These are phyloP conservation scores for Melanogaster broomeanus DNA, from an alignment of 768 basidiomycete genomes.

Conservation along the genomic window DNA sequence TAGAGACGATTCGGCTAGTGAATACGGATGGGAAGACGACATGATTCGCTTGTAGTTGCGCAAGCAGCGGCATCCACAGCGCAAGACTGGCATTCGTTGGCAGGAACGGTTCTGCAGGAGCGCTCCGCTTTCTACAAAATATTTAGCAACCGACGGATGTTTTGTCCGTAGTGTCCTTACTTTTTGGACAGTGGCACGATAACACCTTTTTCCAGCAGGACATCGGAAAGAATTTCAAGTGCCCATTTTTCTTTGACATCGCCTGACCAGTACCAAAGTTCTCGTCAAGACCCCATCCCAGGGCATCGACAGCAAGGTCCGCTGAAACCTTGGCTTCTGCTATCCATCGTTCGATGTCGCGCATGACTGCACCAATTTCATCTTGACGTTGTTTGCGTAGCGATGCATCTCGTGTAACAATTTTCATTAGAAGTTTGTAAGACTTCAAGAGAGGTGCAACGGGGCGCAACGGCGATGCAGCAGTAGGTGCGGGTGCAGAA, in stretches of 20 bases:
- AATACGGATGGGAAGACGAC: slow-evolving; percentile 53
- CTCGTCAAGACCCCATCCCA: slow-evolving; percentile 46
- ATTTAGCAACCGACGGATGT: slow-evolving; percentile 1
- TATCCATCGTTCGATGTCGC: slow-evolving; percentile 78
- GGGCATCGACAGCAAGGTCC: slow-evolving; percentile 44
- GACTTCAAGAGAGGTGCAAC: slow-evolving; percentile 67
- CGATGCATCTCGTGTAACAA: slow-evolving; percentile 64
- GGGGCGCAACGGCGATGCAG: slow-evolving; percentile 46
- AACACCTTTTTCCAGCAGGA: slow-evolving; percentile 66
- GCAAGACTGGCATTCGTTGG: slow-evolving; percentile 55
- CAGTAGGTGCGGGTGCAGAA: slow-evolving; percentile 35
- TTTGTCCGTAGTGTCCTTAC: slow-evolving; percentile 42
- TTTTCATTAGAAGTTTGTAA: slow-evolving; percentile 73
- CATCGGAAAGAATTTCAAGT: slow-evolving; percentile 65
- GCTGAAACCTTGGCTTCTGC: slow-evolving; percentile 70
- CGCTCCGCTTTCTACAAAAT: slow-evolving; percentile 53
- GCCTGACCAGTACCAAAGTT: slow-evolving; percentile 35
- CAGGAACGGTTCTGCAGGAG: slow-evolving; percentile 41
- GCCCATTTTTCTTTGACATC: slow-evolving; percentile 67
- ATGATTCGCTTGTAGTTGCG: slow-evolving; percentile 59
- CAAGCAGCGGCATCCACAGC: slow-evolving; percentile 68
- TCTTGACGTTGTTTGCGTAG: slow-evolving; percentile 50
- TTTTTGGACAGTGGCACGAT: slow-evolving; percentile 85
- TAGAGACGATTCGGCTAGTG: slow-evolving; percentile 43
- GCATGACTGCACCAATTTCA: slow-evolving; percentile 50